Evolutionary conservation across 2,329 filamentous ascomycete species (phyloP).

Genomic region (Coleophoma crateriformis): DNA sequence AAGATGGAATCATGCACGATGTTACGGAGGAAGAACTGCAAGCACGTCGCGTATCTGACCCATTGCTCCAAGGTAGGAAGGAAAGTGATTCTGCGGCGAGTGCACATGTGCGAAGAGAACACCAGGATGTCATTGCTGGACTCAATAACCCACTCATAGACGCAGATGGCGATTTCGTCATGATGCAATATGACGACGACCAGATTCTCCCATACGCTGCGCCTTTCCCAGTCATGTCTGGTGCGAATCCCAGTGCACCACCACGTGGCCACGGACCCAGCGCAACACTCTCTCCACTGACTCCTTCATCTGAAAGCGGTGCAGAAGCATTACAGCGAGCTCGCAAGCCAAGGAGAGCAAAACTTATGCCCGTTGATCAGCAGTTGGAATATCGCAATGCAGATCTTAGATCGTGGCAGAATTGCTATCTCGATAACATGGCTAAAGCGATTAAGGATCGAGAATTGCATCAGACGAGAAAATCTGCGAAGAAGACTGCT

Average conservation of each 20-base stretch:
- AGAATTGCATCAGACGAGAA: conserved; percentile 29
- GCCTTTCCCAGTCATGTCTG: conserved; percentile 20
- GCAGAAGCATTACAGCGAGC: conserved; percentile 30
- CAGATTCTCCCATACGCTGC: conserved; percentile 23
- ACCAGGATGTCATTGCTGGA: conserved; percentile 31
- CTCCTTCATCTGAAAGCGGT: conserved; percentile 12
- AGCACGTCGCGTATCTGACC: conserved; percentile 9
- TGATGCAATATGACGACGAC: conserved; percentile 21
- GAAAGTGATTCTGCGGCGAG: conserved; percentile 30
- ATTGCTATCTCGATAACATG: conserved; percentile 58
- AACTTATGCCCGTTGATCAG: conserved; percentile 39
- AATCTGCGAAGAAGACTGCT: conserved; percentile 56
- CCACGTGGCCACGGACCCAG: background rate
- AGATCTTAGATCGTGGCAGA: conserved; percentile 51
- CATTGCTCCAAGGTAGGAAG: conserved; percentile 7
- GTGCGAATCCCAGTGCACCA: conserved; percentile 4
- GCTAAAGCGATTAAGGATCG: conserved; percentile 37
- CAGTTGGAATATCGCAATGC: conserved; percentile 47
- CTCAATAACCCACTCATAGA: conserved; percentile 17
- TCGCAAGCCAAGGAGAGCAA: conserved; percentile 22
- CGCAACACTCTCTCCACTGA: background rate
- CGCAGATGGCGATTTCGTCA: conserved; percentile 21
- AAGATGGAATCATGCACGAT: conserved; percentile 52
- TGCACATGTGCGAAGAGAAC: conserved; percentile 33
- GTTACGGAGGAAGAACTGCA: conserved; percentile 23